phyloP scores from a whole-genome alignment of 1,139 yeast genomes.

The Scheffersomyces stambukii region DNA sequence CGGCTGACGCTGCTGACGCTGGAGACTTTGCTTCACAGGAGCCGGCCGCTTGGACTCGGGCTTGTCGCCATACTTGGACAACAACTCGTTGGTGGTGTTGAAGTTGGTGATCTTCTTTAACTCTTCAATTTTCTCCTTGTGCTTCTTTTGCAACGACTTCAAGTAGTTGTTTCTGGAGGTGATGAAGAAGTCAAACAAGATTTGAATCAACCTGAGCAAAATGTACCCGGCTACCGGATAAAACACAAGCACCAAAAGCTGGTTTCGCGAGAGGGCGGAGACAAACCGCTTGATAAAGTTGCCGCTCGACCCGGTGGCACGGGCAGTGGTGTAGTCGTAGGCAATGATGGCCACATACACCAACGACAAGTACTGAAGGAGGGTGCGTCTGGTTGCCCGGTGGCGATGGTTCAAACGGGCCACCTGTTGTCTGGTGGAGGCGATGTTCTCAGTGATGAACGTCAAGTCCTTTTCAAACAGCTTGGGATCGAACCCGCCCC shows the following conservation, averaged over 20 bases:
- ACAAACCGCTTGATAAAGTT: conserved; percentile 22
- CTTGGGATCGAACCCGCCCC: conserved; percentile 45
- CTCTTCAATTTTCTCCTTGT: conserved; percentile 62
- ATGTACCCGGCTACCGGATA: conserved; percentile 27
- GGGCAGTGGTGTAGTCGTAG: conserved; percentile 21
- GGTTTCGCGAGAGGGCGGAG: conserved; percentile 18
- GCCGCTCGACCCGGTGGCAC: conserved; percentile 13
- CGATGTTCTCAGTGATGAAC: conserved; percentile 35
- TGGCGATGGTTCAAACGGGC: conserved; percentile 11
- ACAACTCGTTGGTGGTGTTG: conserved; percentile 67
- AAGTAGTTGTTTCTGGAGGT: conserved; percentile 16
- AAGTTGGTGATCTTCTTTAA: conserved; percentile 77
- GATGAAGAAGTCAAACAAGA: conserved; percentile 22
- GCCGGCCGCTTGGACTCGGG: conserved; percentile 1
- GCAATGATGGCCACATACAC: conserved; percentile 30
- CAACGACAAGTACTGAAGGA: conserved; percentile 24
- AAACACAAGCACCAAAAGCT: conserved; percentile 16
- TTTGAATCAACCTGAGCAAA: conserved; percentile 17
- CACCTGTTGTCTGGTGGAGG: conserved; percentile 17
- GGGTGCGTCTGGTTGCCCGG: conserved; percentile 7
- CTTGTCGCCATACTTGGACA: conserved; percentile 48
- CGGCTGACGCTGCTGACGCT: conserved; percentile 4
- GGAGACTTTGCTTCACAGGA: conserved; percentile 1
- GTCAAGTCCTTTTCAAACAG: conserved; percentile 50
- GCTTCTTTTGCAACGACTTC: conserved; percentile 41